Evolutionary conservation across 352 stramenopile genomes (phyloP).

Genomic region (Sclerospora graminicola): DNA sequence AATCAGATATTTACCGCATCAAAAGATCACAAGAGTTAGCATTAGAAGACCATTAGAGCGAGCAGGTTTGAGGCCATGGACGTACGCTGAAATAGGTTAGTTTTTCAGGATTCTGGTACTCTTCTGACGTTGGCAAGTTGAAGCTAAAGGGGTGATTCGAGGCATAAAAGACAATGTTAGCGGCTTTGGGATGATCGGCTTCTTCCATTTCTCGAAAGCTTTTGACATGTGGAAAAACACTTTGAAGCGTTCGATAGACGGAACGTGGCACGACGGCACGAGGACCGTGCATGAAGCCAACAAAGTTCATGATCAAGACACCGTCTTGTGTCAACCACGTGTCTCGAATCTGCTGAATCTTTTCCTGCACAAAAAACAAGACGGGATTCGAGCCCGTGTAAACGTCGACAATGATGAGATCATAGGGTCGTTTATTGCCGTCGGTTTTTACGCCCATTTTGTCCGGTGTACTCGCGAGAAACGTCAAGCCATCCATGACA

Average conservation of each 20-base stretch:
- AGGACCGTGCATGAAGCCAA: conserved; percentile 47
- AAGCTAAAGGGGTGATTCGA: conserved; percentile 62
- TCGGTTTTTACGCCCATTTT: conserved; percentile 6
- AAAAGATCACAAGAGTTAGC: too few relatives aligned
- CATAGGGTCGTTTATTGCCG: conserved; percentile 23
- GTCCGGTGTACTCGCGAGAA: conserved; percentile 30
- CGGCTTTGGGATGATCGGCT: conserved; percentile 19
- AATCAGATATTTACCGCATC: too few relatives aligned
- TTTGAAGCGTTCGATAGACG: conserved; percentile 57
- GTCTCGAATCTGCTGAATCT: conserved; percentile 32
- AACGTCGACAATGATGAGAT: conserved; percentile 55
- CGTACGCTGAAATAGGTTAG: conserved; percentile 56
- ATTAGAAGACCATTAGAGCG: not conserved
- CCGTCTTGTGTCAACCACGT: conserved; percentile 44
- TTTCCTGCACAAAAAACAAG: conserved; percentile 54
- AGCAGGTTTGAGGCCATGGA: not conserved
- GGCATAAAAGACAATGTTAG: conserved; percentile 73
- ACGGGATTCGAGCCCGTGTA: conserved; percentile 70
- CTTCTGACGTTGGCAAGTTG: conserved; percentile 32
- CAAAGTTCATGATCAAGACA: conserved; percentile 75
- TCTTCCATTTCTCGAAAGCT: conserved; percentile 53
- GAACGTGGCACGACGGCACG: conserved; percentile 44
- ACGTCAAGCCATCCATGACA: conserved; percentile 55
- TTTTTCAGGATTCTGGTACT: conserved; percentile 33
- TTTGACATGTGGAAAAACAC: conserved; percentile 63